phyloP scores from a whole-genome alignment of 352 stramenopile species.

The Phytopythium montanum region DNA sequence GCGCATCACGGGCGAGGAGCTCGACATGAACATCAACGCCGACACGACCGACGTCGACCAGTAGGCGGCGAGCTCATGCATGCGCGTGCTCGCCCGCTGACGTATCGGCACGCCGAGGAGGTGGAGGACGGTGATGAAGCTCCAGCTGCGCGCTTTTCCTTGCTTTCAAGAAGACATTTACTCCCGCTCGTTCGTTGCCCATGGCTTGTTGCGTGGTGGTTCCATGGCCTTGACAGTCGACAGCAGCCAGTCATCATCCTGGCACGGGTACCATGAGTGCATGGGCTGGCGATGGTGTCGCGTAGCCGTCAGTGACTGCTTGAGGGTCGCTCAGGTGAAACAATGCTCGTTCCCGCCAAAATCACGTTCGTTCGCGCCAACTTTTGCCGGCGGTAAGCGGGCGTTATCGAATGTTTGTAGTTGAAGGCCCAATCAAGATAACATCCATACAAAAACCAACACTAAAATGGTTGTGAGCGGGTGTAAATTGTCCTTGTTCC shows the following conservation, averaged over 20 bases:
- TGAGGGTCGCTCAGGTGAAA: too few species aligned
- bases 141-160: not conserved
- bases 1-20: constrained; percentile 95
- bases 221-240: not conserved
- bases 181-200: not conserved
- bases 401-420: not conserved
- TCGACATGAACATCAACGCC: constrained; percentile 98
- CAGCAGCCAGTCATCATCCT: not conserved
- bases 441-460: not conserved
- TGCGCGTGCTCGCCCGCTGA: not conserved
- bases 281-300: not conserved
- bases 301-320: not conserved
- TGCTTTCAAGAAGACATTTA: constrained; percentile 1
- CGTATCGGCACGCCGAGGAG: not conserved
- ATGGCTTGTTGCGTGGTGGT: not conserved
- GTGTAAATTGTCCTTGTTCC: constrained; percentile 1
- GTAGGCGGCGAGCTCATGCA: constrained; percentile 42
- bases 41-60: constrained; percentile 94
- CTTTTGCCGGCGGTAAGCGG: not conserved
- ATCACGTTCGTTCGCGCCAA: not conserved
- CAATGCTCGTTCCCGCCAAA: not conserved
- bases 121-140: not conserved
- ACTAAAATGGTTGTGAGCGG: not conserved
- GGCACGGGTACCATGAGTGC: not conserved
- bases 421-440: not conserved